A percentile compares a stretch with the other conserved stretches of the same genome.
phyloP scores from a whole-genome alignment of 345 rosid species.

The Eutrema heterophyllum region DNA sequence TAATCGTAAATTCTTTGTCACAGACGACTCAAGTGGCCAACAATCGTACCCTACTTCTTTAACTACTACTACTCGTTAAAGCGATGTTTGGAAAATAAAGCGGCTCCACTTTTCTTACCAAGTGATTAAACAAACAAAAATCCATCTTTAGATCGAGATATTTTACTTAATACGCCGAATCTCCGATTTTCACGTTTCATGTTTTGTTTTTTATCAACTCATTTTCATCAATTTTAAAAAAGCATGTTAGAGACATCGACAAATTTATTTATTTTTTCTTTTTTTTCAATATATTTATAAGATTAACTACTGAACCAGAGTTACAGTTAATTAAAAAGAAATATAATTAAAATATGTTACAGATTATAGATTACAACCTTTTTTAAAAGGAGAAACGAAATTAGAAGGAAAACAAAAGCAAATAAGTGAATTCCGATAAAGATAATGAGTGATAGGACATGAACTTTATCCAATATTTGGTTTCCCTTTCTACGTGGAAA shows the following conservation, averaged over 20 bases:
- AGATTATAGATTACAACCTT: not conserved
- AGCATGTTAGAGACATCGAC: not conserved
- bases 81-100: constrained; percentile 27
- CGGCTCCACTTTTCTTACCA: constrained; percentile 29
- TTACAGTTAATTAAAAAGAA: not conserved
- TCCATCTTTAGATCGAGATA: not conserved
- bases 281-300: not conserved
- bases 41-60: constrained; percentile 35
- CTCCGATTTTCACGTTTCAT: not conserved
- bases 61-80: constrained; percentile 32
- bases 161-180: not conserved
- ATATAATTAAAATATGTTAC: not conserved
- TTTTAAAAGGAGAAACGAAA: not conserved
- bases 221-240: not conserved
- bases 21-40: constrained; percentile 29
- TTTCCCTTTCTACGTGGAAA: constrained; percentile 21
- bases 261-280: not conserved
- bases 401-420: constrained; percentile 12
- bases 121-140: not conserved
- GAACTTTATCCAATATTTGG: constrained; percentile 20
- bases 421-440: not conserved
- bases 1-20: constrained; percentile 21
- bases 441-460: constrained; percentile 27
- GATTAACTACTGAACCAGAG: not conserved
- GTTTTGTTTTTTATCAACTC: too few relatives aligned